Conservation (phyloP, 176 grass and related monocot species). For the Sorghum bicolor region Sorghum_bicolor_NCBIv3 NC_012872.2:2699001-2699500, state of each 20-base stretch:
- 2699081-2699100: slow-evolving; percentile 80
- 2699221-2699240: slow-evolving; percentile 80
- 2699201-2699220: slow-evolving; percentile 42
- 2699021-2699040: slow-evolving; percentile 88
- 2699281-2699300: slow-evolving; percentile 82
- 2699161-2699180: not conserved
- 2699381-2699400: slow-evolving; percentile 59
- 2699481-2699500: slow-evolving; percentile 52
- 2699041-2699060: slow-evolving; percentile 82
- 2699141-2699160: not conserved
- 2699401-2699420: slow-evolving; percentile 70
- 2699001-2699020: slow-evolving; percentile 44
- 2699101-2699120: slow-evolving; percentile 86
- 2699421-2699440: slow-evolving; percentile 56
- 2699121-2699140: slow-evolving; percentile 68
- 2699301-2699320: slow-evolving; percentile 58
- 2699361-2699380: slow-evolving; percentile 57
- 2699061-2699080: slow-evolving; percentile 69
- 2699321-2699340: slow-evolving; percentile 73
- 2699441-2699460: slow-evolving; percentile 71
- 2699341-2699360: slow-evolving; percentile 39
- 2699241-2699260: slow-evolving; percentile 63
- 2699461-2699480: slow-evolving; percentile 69
- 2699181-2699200: not conserved
- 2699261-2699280: slow-evolving; percentile 83